Base-by-base conservation (phyloP, 2,329 filamentous ascomycete species). In the Paracoccidioides brasiliensis region DNA sequence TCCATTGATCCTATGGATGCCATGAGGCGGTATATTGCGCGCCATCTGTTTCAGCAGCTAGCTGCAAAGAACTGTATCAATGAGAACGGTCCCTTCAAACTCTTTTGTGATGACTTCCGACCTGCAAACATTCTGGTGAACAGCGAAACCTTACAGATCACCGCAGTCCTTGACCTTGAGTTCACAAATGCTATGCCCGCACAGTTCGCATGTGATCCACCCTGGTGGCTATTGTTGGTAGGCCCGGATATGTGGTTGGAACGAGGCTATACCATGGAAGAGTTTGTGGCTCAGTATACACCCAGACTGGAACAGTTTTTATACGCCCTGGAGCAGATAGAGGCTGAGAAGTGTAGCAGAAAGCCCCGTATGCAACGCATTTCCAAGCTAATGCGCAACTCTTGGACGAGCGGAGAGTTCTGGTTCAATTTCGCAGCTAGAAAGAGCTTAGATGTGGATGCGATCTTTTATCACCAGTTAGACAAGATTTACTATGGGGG, bases 161-260 rank as follows among this genome's bases (percentile, higher is more conserved):
- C 61, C 0, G 70, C 69, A 2, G 58, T 74, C 14, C 56, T 74
- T 53, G 70, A 75, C 64, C 65, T 56, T 5, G 71, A 74, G 61
- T 75, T 72, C 45, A 72, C 71, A 46, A 72, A 76, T 57, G 60
- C 62, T 51, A 69, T 72, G 67, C 72, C 71, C 1, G 64, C 66
- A 3, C 66, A 74, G 57, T 74, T 69, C 58, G 54, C 66, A 1
- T 68, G 67, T 55, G 69, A 71, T 33, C 64, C 65, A 52, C 70
- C 72, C 22, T 72, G 67, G 68, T 74, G 72, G 71, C 64, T 74
- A 4, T 55, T 75, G 44, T 59, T 72, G 37, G 22, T 48, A 57
- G 30, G 62, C 58, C 52, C 61, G 57, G 62, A 67, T 50, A 58
- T 60, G 48, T 67, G 58, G 57, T 62, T 64, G 58, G 53, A 60